Evolutionary conservation across 768 basidiomycete genomes (phyloP).

Genomic region (Polyporus arcularius): DNA sequence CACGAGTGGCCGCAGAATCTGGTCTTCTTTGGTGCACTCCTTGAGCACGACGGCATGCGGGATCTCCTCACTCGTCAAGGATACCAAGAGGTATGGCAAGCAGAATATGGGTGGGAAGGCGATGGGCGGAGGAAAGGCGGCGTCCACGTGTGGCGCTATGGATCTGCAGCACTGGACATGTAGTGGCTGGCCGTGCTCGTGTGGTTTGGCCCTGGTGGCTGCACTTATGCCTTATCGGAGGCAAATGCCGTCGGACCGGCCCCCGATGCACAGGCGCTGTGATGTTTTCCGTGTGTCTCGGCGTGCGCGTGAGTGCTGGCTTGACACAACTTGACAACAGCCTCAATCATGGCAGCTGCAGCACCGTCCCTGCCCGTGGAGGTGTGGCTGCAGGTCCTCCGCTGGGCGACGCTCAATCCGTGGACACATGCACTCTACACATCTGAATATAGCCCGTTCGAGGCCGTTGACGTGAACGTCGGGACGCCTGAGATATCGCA

Average conservation of each 20-base stretch:
- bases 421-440: conserved; percentile 38
- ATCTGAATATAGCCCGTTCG: conserved; percentile 51
- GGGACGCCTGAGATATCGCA: conserved; percentile 33
- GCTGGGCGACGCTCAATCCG: conserved; percentile 31
- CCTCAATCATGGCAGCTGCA: no score
- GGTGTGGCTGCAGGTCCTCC: conserved; percentile 30
- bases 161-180: neutral
- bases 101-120: conserved; percentile 27
- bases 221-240: no score
- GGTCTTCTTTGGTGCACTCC: conserved; percentile 80
- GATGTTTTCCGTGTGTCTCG: no score
- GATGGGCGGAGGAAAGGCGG: conserved; percentile 28
- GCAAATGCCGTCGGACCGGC: no score
- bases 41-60: conserved; percentile 36
- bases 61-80: conserved; percentile 17
- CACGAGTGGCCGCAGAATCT: conserved; percentile 85
- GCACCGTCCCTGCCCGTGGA: conserved; percentile 21
- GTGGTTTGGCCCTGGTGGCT: neutral
- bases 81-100: conserved; percentile 25
- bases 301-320: no score
- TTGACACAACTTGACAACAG: no score
- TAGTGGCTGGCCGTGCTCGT: neutral
- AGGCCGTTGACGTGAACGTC: conserved; percentile 28
- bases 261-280: no score
- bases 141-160: conserved; percentile 23